Base-by-base conservation (phyloP, 768 basidiomycete genomes). In the Hemileccinum rubropunctum region DNA sequence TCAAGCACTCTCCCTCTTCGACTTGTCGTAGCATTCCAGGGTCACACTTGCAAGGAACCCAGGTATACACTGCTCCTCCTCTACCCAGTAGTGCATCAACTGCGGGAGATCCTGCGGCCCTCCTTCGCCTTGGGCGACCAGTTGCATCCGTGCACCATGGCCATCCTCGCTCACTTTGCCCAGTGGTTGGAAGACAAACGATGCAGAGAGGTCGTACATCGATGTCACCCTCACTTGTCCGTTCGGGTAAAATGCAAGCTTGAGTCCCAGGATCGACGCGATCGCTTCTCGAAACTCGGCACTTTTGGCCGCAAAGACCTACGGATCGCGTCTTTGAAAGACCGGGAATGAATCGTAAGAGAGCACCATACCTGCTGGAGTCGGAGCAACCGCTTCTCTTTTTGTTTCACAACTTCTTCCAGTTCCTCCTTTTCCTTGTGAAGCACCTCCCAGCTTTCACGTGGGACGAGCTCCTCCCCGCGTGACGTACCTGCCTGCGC, bases 221-320 rank as follows among this genome's bases (percentile, higher is more conserved):
- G 87, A 88, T 5, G 93, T 95, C 52, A 97, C 83, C 18, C 90
- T 80, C 42, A 98, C 86, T 58, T 91, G 84, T 0, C 94, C 95
- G 44, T 91, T 92, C 14, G 88, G 89, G 62, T 90, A 90, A 64
- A 98, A 97, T 1, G 87, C 85, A 43, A 98, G 80, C 60, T 95
- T 92, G 63, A 93, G 84, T 6, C 95, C 95, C 0, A 98, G 79
- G 42, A 98, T 86, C 0, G 88, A 84, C 4, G 87, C 84, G 51
- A 98, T 88, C 6, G 93, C 86, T 63, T 95, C 91, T 34, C 90
- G 82, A 74, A 98, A 95, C 62, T 98, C 94, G 51, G 86, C 81
- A 9, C 86, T 84, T 66, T 97, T 98, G 30, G 83, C 81, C 0
- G 77, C 72, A 69, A 91, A 97, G 5, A 95, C 82, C 88, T 93